phyloP scores from a whole-genome alignment of 73 alveolate species.

The Blepharisma stoltei region DNA sequence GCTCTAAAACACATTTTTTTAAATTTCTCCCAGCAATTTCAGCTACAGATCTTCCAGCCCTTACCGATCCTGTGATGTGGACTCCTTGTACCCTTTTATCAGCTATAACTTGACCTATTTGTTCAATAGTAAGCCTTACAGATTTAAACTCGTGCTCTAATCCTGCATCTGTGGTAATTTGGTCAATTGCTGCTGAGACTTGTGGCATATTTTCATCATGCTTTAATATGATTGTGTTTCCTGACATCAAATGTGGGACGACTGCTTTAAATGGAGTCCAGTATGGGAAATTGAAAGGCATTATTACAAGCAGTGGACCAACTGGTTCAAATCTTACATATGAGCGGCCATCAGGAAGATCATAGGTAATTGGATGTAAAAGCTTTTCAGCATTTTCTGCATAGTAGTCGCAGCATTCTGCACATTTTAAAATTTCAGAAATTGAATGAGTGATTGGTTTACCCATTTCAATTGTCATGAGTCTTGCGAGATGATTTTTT shows the following conservation, averaged over 20 bases:
- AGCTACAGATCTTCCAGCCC: slow-evolving; percentile 76
- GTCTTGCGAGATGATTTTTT: slow-evolving; percentile 49
- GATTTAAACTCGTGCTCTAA: slow-evolving; percentile 48
- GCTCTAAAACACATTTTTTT: slow-evolving; percentile 67
- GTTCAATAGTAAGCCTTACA: slow-evolving; percentile 43
- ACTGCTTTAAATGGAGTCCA: slow-evolving; percentile 73
- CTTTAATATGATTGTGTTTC: slow-evolving; percentile 73
- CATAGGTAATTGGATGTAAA: slow-evolving; percentile 40
- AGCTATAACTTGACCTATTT: slow-evolving; percentile 52
- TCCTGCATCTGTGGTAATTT: slow-evolving; percentile 56
- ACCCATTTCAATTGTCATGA: slow-evolving; percentile 74
- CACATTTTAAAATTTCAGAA: slow-evolving; percentile 67
- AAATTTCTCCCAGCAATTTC: slow-evolving; percentile 63
- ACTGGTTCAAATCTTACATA: slow-evolving; percentile 58
- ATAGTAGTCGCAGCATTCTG: slow-evolving; percentile 46
- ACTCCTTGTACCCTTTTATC: slow-evolving; percentile 69
- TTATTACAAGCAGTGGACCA: slow-evolving; percentile 62
- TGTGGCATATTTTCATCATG: slow-evolving; percentile 61
- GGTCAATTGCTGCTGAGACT: slow-evolving; percentile 53
- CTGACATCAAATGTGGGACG: slow-evolving; percentile 57
- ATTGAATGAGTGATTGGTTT: slow-evolving; percentile 63
- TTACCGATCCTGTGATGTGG: slow-evolving; percentile 66
- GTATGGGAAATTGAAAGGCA: slow-evolving; percentile 84
- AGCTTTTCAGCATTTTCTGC: slow-evolving; percentile 51
- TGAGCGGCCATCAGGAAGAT: slow-evolving; percentile 8